phyloP scores from a whole-genome alignment of 2,329 filamentous ascomycete genomes.

The Clonostachys chloroleuca region DNA sequence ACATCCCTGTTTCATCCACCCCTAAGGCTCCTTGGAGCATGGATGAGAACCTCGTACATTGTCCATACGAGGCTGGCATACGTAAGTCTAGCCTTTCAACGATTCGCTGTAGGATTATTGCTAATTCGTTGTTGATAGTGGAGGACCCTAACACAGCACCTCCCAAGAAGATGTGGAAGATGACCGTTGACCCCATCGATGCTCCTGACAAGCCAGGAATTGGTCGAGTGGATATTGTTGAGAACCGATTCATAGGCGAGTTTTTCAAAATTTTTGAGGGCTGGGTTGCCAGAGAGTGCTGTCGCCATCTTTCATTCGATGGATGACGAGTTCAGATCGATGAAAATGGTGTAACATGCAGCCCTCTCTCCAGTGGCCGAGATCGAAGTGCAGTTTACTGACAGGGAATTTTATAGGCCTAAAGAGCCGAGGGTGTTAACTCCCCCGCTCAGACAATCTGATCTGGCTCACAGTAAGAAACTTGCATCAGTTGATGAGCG shows the following conservation, averaged over 20 bases:
- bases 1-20: constrained; percentile 69
- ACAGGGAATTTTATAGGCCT: constrained; percentile 2
- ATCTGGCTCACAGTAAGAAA: not conserved
- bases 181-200: constrained; percentile 52
- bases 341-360: too few species aligned
- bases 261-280: not conserved
- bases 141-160: constrained; percentile 52
- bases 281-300: too few species aligned
- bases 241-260: constrained; percentile 7
- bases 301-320: too few species aligned
- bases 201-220: constrained; percentile 54
- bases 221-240: constrained; percentile 13
- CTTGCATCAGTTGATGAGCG: constrained; percentile 1
- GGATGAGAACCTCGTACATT: constrained; percentile 36
- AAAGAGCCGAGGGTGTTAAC: constrained; percentile 11
- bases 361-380: too few species aligned
- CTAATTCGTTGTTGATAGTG: constrained; percentile 35
- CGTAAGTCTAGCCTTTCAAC: constrained; percentile 37
- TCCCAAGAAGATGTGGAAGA: constrained; percentile 69
- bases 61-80: constrained; percentile 70
- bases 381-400: too few species aligned
- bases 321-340: too few species aligned
- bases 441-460: constrained; percentile 11
- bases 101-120: not conserved
- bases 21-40: constrained; percentile 67